Evolutionary conservation across 78 protist species (phyloP).

Genomic region (Cavenderia fasciculata): DNA sequence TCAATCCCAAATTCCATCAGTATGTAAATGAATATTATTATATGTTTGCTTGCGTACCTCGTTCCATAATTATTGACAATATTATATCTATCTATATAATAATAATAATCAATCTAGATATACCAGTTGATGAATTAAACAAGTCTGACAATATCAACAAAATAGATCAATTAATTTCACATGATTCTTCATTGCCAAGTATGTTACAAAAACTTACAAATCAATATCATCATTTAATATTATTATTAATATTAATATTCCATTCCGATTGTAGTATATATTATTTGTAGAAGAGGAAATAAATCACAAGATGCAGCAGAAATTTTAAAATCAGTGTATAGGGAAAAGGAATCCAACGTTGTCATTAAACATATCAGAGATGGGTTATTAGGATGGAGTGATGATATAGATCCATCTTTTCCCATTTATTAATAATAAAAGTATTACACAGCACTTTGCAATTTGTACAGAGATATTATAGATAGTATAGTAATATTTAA

Average conservation of each 20-base stretch:
- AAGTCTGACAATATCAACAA: background rate
- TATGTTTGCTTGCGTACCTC: background rate
- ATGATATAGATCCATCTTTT: constrained; percentile 34
- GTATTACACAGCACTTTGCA: too few relatives aligned
- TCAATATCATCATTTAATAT: background rate
- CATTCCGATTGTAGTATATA: constrained; percentile 6
- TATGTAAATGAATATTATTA: background rate
- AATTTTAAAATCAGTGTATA: background rate
- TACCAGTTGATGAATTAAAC: constrained; percentile 55
- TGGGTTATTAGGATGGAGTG: constrained; percentile 68
- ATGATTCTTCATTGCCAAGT: background rate
- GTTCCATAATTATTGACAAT: background rate
- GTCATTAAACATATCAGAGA: constrained; percentile 44
- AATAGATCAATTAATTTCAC: background rate
- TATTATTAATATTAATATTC: background rate
- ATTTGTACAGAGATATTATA: too few relatives aligned
- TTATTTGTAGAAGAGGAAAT: constrained; percentile 79
- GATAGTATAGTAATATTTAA: too few relatives aligned
- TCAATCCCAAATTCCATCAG: constrained; percentile 56
- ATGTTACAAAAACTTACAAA: background rate
- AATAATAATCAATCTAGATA: background rate
- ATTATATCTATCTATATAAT: background rate
- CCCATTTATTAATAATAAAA: constrained; percentile 52
- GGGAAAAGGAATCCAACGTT: background rate
- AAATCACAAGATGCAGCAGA: constrained; percentile 76